Conservation (phyloP, 352 stramenopile species). For the Phytophthora agathidicida region DNA sequence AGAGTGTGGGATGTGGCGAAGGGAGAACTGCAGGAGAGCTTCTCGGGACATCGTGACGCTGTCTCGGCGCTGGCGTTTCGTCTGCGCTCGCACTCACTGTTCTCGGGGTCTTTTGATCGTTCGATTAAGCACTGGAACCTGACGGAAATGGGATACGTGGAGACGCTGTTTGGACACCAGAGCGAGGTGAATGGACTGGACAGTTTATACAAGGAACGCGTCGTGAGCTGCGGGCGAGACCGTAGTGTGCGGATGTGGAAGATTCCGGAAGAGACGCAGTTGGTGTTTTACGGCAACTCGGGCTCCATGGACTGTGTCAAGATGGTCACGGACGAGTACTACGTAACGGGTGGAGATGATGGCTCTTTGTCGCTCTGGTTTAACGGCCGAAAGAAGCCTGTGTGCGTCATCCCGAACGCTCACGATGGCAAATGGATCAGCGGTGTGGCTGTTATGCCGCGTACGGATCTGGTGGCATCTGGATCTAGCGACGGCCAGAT, state of each 20-base stretch:
- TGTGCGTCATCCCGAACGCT: constrained; percentile 79
- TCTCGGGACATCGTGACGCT: constrained; percentile 90
- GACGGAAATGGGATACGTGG: constrained; percentile 95
- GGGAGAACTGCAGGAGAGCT: constrained; percentile 84
- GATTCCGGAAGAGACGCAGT: constrained; percentile 94
- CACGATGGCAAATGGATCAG: constrained; percentile 93
- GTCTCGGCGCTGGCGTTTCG: constrained; percentile 90
- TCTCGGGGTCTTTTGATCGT: constrained; percentile 92
- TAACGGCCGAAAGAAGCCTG: constrained; percentile 93
- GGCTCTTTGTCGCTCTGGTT: constrained; percentile 93
- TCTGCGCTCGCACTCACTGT: constrained; percentile 89
- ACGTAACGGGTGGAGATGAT: constrained; percentile 92
- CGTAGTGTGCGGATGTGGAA: constrained; percentile 95
- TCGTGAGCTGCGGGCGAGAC: constrained; percentile 92
- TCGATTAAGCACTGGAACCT: constrained; percentile 96
- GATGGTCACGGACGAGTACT: constrained; percentile 94
- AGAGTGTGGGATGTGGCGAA: constrained; percentile 88
- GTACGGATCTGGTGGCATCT: constrained; percentile 91
- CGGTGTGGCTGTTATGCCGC: constrained; percentile 87
- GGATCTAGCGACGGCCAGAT: constrained; percentile 92
- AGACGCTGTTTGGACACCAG: constrained; percentile 95
- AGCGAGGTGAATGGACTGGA: constrained; percentile 91
- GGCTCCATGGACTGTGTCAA: constrained; percentile 92
- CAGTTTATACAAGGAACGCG: constrained; percentile 89
- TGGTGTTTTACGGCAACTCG: constrained; percentile 93